These are phyloP conservation scores for Escovopsis weberi DNA, from an alignment of 2,329 filamentous ascomycete species.

Conservation along the genomic window DNA sequence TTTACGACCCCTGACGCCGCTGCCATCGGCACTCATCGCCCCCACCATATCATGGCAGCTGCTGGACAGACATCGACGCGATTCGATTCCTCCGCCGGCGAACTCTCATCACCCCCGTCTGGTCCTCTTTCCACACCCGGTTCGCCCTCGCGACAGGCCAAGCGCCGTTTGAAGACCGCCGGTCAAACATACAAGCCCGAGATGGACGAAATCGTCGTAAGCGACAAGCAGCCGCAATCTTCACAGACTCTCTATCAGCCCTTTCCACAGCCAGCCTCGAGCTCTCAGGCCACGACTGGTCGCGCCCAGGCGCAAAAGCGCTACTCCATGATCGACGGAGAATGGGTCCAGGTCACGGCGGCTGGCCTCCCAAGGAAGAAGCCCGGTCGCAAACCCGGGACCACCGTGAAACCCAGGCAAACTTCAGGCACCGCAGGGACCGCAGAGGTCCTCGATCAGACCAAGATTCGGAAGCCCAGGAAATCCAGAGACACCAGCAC, in stretches of 20 bases:
- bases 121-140: constrained; percentile 34
- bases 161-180: constrained; percentile 13
- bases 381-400: constrained; percentile 50
- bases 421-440: constrained; percentile 17
- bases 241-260: constrained; percentile 10
- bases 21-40: background rate
- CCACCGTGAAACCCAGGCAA: constrained; percentile 29
- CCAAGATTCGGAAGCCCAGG: constrained; percentile 37
- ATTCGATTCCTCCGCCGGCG: constrained; percentile 32
- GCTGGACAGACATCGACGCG: constrained; percentile 21
- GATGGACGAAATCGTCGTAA: constrained; percentile 37
- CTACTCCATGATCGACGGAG: constrained; percentile 22
- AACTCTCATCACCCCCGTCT: constrained; percentile 37
- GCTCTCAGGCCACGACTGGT: constrained; percentile 8
- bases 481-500: constrained; percentile 47
- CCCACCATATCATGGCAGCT: constrained; percentile 13
- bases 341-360: constrained; percentile 37
- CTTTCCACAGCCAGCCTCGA: constrained; percentile 14
- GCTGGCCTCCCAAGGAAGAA: constrained; percentile 47
- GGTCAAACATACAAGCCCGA: constrained; percentile 15
- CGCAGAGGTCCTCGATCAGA: constrained; percentile 23
- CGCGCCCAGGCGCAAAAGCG: constrained; percentile 14
- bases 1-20: constrained; percentile 3
- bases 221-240: constrained; percentile 12
- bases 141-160: constrained; percentile 26